A percentile compares a stretch with the other conserved stretches of the same genome.
Conservation (phyloP, 306 rosid genomes). For the Fragaria nilgerrensis region DNA sequence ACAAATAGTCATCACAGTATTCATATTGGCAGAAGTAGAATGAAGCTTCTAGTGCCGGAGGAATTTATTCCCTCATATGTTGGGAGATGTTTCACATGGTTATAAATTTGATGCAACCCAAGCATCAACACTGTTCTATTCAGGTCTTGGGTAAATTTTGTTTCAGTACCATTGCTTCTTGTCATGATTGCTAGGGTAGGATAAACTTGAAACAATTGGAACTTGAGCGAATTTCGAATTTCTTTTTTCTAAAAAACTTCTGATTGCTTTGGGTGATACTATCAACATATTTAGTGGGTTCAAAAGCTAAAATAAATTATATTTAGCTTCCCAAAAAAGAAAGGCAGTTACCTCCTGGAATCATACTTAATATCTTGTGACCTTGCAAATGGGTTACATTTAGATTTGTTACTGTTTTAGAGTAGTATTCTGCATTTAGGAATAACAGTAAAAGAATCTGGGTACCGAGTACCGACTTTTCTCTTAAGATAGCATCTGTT, state of each 20-base stretch:
- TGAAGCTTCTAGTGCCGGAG: slow-evolving; percentile 22
- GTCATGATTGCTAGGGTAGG: neutral
- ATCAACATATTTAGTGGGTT: neutral
- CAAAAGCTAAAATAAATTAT: too few relatives aligned
- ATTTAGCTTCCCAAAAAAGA: too few relatives aligned
- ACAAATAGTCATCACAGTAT: slow-evolving; percentile 40
- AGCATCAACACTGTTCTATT: neutral
- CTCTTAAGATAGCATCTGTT: too few relatives aligned
- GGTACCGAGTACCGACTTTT: too few relatives aligned
- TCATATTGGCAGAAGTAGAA: slow-evolving; percentile 28
- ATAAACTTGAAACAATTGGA: neutral
- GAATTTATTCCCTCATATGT: slow-evolving; percentile 10
- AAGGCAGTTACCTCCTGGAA: too few relatives aligned
- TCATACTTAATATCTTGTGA: too few relatives aligned
- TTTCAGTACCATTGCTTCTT: neutral
- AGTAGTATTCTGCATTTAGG: too few relatives aligned
- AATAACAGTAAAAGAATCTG: too few relatives aligned
- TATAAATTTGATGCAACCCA: neutral
- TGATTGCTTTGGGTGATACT: neutral
- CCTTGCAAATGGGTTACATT: too few relatives aligned
- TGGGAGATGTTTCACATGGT: too few relatives aligned
- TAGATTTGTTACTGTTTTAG: too few relatives aligned
- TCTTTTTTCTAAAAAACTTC: neutral
- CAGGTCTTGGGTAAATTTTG: slow-evolving; percentile 5
- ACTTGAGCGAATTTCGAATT: too few relatives aligned